Evolutionary conservation across 306 rosid species (phyloP), one percentile per base, ranked within the genome.

Genomic region (Arachis hypogaea): DNA sequence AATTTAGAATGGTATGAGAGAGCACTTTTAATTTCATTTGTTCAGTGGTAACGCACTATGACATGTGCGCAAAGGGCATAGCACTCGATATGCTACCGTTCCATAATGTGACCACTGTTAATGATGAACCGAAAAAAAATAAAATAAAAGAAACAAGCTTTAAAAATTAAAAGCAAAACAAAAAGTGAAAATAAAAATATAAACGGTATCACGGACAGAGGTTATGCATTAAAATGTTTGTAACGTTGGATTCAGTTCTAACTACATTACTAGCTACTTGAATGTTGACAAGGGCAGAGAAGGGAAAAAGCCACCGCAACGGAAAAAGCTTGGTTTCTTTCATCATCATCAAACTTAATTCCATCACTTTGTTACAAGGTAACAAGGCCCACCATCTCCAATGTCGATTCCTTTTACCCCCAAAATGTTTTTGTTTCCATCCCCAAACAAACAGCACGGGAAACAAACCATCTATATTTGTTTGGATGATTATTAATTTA

Each of bases 61-160:
- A 60, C 83, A 82, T 82, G 92, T 78, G 85, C 76, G 11, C 74
- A 71, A 44, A 76, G 76, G 36, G 58, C 54, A 46, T 14, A 71
- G 38, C 82, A 82, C 82, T 67, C 73, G 65, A 82, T 7, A 18
- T 76, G 68, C 69, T 80, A 78, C 88, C 87, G 85, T 78, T 68
- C 71, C 82, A 80, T 81, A 78, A 67, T 74, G 79, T 38, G 33
- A 40, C 16, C 59, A 9, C 73, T 66, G 64, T 68, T 18, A 40
- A 14, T 49, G 7, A 41, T 49, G 38, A 14, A 49, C 55, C 3
- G 6, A 16, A 18, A 30, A 12, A 18, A 7, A 22, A 22, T 22
- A 22, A 22, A 22, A 22, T 22, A 22, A 22, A 22, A 22, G 1
- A 22, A 22, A 22, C 28, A 22, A 1, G 28, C 28, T 22, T 22